Evolutionary conservation across 2,329 filamentous ascomycete genomes (phyloP), one percentile per base, ranked within the genome.

Genomic region (Elsinoe necatrix): DNA sequence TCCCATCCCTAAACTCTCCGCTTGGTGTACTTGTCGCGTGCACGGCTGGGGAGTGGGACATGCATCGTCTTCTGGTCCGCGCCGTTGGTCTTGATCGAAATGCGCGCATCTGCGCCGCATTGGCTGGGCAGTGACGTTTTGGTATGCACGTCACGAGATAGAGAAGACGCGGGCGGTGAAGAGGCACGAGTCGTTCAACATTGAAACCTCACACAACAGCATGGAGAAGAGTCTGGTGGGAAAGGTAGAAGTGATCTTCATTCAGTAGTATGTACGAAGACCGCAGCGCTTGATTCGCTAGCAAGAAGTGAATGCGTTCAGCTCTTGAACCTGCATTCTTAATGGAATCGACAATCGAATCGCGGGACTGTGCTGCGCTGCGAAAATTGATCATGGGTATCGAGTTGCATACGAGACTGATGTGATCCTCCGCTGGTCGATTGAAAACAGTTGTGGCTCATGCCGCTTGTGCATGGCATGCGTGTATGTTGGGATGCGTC

Each of bases 281-380:
- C 8, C 27, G 27, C 27, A 29, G 27, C 27, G 41, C 16, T 43
- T 12, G 18, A 12, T 23, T 6, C 18, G 34, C 41, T 16, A 11
- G 27, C 9, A 6, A 23, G 21, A 23, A 45, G 21, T 12, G 48
- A 52, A 52, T 52, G 48, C 48, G 34, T 52, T 52, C 48, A 52
- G 48, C 48, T 39, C 48, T 52, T 52, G 48, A 52, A 52, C 34
- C 34, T 52, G 31, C 48, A 52, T 39, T n/a, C 48, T 25, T 14
- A 42, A 37, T n/a, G 21, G 23, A 25, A 45, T 20, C 6, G 41
- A 12, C 11, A 14, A 45, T 4, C 23, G 21, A 4, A n/a, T 45
- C 14, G 23, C 20, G 4, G 41, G 25, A 50, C 21, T 25, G 12
- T 14, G 3, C 4, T 48, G 45, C 18, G 3, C 4, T 48, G 45